Conservation (phyloP, 352 stramenopile genomes). For the Globisporangium paddicum region DNA sequence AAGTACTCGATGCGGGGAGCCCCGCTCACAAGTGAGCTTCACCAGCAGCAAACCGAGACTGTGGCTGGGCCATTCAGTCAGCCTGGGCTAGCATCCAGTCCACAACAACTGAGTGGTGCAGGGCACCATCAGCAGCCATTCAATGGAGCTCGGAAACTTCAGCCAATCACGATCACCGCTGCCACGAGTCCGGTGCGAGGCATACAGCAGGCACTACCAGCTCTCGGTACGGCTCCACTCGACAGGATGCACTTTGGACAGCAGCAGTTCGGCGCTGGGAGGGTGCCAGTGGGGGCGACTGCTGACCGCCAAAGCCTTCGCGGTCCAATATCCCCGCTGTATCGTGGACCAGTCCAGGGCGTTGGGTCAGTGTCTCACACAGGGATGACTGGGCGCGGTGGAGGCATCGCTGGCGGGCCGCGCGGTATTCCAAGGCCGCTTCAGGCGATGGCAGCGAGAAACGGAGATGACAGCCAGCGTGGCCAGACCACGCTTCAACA, state of each 20-base stretch:
- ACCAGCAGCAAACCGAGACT: background rate
- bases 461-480: background rate
- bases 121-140: constrained; percentile 2
- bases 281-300: background rate
- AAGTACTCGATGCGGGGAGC: constrained; percentile 10
- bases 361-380: background rate
- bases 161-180: background rate
- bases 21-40: background rate
- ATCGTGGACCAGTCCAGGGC: background rate
- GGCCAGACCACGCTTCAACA: background rate
- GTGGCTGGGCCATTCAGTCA: background rate
- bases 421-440: constrained; percentile 1
- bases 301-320: background rate
- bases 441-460: background rate
- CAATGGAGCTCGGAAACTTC: constrained; percentile 7
- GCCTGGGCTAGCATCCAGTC: background rate
- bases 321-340: background rate
- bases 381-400: background rate
- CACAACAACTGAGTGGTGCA: background rate
- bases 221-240: background rate
- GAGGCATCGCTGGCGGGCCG: background rate
- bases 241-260: constrained; percentile 1
- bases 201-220: background rate
- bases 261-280: background rate
- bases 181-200: background rate